Conservation (phyloP, 2,329 filamentous ascomycete species). For the Lecanicillium sp. region DNA sequence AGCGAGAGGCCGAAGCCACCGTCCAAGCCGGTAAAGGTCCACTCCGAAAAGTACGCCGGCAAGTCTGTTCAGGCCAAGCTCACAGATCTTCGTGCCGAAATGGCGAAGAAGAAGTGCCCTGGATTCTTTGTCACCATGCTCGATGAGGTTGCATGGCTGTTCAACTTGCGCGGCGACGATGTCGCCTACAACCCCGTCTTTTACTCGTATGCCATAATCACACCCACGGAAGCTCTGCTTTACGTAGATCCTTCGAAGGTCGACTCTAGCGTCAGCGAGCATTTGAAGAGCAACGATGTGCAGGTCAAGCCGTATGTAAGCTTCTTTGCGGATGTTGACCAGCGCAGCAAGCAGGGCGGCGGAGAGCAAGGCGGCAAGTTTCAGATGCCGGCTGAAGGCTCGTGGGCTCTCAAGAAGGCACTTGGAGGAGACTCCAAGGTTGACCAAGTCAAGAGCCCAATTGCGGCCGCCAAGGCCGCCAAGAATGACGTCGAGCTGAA, state of each 20-base stretch:
- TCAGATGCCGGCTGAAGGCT: conserved; percentile 78
- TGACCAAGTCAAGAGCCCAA: conserved; percentile 78
- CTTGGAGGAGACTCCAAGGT: conserved; percentile 80
- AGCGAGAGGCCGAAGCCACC: conserved; percentile 64
- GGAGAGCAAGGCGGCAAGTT: conserved; percentile 53
- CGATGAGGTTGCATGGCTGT: conserved; percentile 97
- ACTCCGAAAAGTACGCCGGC: conserved; percentile 67
- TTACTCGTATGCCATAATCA: conserved; percentile 91
- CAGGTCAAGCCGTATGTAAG: conserved; percentile 71
- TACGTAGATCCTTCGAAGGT: conserved; percentile 81
- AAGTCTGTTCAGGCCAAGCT: conserved; percentile 80
- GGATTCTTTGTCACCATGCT: conserved; percentile 91
- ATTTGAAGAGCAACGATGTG: conserved; percentile 63
- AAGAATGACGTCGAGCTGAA: conserved; percentile 87
- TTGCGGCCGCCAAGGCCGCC: conserved; percentile 85
- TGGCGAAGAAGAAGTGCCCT: conserved; percentile 80
- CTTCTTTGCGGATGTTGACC: conserved; percentile 71
- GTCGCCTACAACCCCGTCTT: conserved; percentile 98
- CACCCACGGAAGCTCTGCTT: conserved; percentile 64
- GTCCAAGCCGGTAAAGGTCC: conserved; percentile 64
- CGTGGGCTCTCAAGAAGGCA: conserved; percentile 83
- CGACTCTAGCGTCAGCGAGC: conserved; percentile 55
- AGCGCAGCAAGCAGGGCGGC: conserved; percentile 38
- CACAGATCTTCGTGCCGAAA: conserved; percentile 76
- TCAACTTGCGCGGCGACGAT: conserved; percentile 89